Base-by-base conservation (phyloP, 106 monocot genomes). In the Amphibolis antarctica region DNA sequence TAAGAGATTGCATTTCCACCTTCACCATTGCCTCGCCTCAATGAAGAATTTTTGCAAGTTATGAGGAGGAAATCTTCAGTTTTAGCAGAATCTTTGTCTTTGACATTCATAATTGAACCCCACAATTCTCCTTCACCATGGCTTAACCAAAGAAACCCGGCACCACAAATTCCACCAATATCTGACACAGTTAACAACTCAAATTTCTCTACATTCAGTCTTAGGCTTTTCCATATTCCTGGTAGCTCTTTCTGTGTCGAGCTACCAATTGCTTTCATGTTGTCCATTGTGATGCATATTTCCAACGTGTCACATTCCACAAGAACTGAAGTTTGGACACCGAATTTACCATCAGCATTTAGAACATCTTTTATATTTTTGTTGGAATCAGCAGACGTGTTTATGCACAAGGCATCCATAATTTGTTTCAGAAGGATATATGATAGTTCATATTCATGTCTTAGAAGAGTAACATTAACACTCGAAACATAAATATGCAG, bases 91-190 rank as follows among this genome's bases (percentile, higher is more conserved):
- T 36, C 42, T 25, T 68, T 69, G 23, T 53, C 28, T 53, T 73
- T 42, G 10, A 30, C 45, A 64, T 64, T 60, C 46, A 60, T 21
- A 26, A 90, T 60, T 23, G 90, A 84, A 63, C 96, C 90, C 73
- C 76, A 79, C 51, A 98, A 63, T 46, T 91, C 80, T 48, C 96
- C 89, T 66, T 90, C 90, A 44, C 86, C 84, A 77, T 98, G 96
- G 27, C 73, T 85, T 18, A 90, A 49, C 78, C 82, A 84, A 28
- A 87, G 66, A 75, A 87, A 80, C 2, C 49, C 76, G 21, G 86
- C 75, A 61, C 72, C 65, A 10, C 57, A 54, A 42, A 98, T 28
- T 26, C 86, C 82, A 42, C 96, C 85, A 68, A 87, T 72, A 72
- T 86, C 80, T 66, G 84, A 85, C 56, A 78, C 78, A 57, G 84